These are phyloP conservation scores for Furcasterigmium sp. DNA, from an alignment of 2,329 filamentous ascomycete genomes.

Conservation along the genomic window DNA sequence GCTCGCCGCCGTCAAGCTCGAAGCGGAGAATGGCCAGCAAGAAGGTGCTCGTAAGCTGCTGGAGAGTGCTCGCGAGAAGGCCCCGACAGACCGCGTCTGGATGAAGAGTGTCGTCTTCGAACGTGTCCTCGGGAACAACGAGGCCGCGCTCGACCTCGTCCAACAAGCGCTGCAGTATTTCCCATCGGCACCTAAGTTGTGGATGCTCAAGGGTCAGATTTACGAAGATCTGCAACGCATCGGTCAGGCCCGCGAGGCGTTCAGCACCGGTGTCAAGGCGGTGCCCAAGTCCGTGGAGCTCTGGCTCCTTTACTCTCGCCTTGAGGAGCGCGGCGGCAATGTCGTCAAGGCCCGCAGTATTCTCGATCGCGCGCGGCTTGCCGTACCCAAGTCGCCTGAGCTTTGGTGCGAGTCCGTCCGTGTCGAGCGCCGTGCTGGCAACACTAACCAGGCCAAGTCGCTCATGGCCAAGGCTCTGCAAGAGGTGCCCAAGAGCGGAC, in stretches of 20 bases:
- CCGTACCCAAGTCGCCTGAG: conserved; percentile 76
- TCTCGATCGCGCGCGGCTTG: conserved; percentile 83
- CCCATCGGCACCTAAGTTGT: conserved; percentile 80
- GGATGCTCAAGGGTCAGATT: conserved; percentile 99
- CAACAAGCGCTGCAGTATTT: conserved; percentile 84
- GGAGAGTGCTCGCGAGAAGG: conserved; percentile 76
- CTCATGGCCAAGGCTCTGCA: conserved; percentile 92
- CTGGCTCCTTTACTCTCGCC: conserved; percentile 81
- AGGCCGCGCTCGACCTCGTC: conserved; percentile 79
- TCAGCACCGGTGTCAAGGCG: conserved; percentile 79
- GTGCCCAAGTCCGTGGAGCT: conserved; percentile 79
- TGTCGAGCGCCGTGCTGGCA: conserved; percentile 82
- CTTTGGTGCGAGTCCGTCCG: conserved; percentile 94
- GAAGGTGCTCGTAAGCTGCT: conserved; percentile 80
- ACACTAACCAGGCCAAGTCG: conserved; percentile 76
- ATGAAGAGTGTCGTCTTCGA: conserved; percentile 95
- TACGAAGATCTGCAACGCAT: conserved; percentile 80
- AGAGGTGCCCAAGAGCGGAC: conserved; percentile 80
- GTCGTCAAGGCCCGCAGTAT: conserved; percentile 90
- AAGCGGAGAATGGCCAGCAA: conserved; percentile 80
- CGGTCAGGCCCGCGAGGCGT: conserved; percentile 84
- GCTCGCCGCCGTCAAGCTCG: conserved; percentile 91
- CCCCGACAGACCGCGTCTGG: conserved; percentile 93
- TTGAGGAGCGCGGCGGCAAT: conserved; percentile 81
- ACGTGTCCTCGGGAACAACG: conserved; percentile 71